Percentiles rank a stretch among this genome's conserved stretches.
Evolutionary conservation across 1,139 yeast genomes (phyloP).

Genomic region (Sugiyamaella neomexicana): DNA sequence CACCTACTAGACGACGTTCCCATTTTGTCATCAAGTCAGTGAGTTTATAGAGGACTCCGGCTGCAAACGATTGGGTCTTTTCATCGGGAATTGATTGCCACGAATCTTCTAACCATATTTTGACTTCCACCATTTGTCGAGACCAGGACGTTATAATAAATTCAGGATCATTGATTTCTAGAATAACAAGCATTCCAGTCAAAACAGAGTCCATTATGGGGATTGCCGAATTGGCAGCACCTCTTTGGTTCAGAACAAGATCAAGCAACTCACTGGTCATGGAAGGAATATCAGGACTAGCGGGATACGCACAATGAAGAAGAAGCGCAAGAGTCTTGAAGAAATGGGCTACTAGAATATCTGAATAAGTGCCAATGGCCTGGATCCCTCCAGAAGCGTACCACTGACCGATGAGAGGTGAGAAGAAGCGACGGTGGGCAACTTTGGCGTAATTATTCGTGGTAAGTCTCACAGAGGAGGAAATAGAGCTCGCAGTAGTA

Average conservation of each 20-base stretch:
- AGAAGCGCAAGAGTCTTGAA: slow-evolving; percentile 58
- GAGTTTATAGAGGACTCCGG: slow-evolving; percentile 50
- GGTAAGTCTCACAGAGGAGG: slow-evolving; percentile 27
- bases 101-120: slow-evolving; percentile 45
- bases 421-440: slow-evolving; percentile 52
- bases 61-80: slow-evolving; percentile 49
- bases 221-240: slow-evolving; percentile 28
- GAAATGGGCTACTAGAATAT: slow-evolving; percentile 58
- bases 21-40: slow-evolving; percentile 38
- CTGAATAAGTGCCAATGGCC: slow-evolving; percentile 51
- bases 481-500: neutral
- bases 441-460: slow-evolving; percentile 47
- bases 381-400: slow-evolving; percentile 41
- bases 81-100: slow-evolving; percentile 54
- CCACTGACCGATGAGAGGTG: slow-evolving; percentile 60
- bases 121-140: slow-evolving; percentile 41
- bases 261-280: slow-evolving; percentile 58
- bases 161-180: slow-evolving; percentile 49
- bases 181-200: slow-evolving; percentile 50
- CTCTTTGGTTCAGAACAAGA: slow-evolving; percentile 38
- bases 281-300: slow-evolving; percentile 50
- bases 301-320: slow-evolving; percentile 59
- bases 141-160: slow-evolving; percentile 40
- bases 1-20: slow-evolving; percentile 34
- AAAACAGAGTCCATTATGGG: slow-evolving; percentile 48